Conservation (phyloP, 225 moss, liverwort and hornwort species). For the Physcomitrium patens region DNA sequence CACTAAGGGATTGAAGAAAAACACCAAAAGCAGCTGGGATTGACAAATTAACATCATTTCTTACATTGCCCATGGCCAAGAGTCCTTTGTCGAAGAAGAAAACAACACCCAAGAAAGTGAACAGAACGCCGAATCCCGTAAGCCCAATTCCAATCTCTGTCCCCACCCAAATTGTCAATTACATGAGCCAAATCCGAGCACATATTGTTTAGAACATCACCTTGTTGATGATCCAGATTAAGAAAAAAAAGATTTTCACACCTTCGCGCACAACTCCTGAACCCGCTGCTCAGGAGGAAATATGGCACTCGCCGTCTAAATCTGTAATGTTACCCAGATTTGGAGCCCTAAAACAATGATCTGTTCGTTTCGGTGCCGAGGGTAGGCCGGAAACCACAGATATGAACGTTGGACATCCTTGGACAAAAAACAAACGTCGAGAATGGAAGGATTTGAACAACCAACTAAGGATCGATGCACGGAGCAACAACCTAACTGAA, state of each 20-base stretch:
- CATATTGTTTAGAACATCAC: not conserved
- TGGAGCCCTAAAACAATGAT: not conserved
- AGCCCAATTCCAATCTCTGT: constrained; percentile 75
- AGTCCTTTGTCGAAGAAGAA: constrained; percentile 83
- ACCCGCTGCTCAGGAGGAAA: not conserved
- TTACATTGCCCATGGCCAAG: constrained; percentile 93
- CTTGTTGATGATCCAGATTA: not conserved
- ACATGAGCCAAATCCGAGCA: constrained; percentile 15
- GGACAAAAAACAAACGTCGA: not conserved
- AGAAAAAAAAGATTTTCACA: not conserved
- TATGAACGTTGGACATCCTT: not conserved
- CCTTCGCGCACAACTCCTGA: constrained; percentile 14
- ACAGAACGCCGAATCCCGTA: constrained; percentile 71
- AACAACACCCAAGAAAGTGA: constrained; percentile 69
- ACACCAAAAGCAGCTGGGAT: no score
- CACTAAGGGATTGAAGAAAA: no score
- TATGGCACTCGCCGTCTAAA: no score
- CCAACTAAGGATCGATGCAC: not conserved
- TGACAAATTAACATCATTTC: constrained; percentile 4
- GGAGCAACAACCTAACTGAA: not conserved
- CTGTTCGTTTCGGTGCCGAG: not conserved
- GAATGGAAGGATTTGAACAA: not conserved
- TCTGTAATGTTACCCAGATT: not conserved
- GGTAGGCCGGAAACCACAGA: not conserved
- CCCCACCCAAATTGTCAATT: constrained; percentile 38